Evolutionary conservation across 2,329 filamentous ascomycete genomes (phyloP).

Genomic region (Fonsecaea nubica): DNA sequence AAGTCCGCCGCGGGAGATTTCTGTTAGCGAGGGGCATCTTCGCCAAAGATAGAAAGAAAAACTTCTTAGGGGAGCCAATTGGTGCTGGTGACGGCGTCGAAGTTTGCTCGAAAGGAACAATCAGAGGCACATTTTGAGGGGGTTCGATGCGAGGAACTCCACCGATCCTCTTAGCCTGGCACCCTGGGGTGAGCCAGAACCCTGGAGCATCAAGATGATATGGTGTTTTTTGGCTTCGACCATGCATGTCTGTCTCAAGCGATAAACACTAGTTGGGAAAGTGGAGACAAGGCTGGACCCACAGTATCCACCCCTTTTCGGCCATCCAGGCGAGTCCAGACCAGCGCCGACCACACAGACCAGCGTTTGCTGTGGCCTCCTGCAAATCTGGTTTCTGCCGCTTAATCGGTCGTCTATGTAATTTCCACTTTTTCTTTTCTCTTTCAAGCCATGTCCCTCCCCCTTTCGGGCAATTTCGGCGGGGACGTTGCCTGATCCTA

Average conservation of each 20-base stretch:
- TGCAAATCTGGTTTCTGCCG: background rate
- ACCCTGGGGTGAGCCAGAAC: background rate
- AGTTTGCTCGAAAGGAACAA: background rate
- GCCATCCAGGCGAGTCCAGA: background rate
- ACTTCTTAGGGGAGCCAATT: background rate
- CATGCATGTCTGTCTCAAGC: background rate
- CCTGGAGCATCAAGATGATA: background rate
- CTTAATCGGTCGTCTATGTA: background rate
- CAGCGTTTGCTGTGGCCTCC: background rate
- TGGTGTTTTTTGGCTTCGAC: background rate
- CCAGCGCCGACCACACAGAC: background rate
- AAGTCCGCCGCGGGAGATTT: background rate
- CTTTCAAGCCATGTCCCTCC: background rate
- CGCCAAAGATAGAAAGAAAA: background rate
- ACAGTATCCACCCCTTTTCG: background rate
- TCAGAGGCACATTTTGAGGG: background rate
- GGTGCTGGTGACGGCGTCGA: background rate
- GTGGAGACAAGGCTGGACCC: background rate
- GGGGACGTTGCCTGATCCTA: background rate
- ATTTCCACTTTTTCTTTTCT: constrained; percentile 14
- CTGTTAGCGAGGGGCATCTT: background rate
- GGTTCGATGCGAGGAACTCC: background rate
- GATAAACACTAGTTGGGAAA: background rate
- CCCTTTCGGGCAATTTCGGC: background rate
- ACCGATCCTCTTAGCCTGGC: background rate